Percentiles rank a stretch among this genome's conserved stretches.
phyloP scores from a whole-genome alignment of 2,329 filamentous ascomycete genomes.

The Colletotrichum cuscutae region DNA sequence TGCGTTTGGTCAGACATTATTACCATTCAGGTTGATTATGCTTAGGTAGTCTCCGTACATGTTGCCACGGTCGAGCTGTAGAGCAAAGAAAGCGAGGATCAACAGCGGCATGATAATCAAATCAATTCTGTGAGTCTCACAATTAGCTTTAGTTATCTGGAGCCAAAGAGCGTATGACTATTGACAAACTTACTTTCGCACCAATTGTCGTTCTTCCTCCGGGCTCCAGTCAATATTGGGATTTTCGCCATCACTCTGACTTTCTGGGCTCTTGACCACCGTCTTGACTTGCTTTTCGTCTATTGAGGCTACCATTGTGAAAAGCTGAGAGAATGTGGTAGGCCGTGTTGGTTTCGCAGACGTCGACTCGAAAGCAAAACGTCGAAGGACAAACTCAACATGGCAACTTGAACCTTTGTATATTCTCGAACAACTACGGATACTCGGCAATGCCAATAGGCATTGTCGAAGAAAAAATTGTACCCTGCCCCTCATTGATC shows the following conservation, averaged over 20 bases:
- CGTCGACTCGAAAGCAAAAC: neutral
- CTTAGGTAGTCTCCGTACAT: constrained; percentile 41
- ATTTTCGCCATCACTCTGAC: constrained; percentile 14
- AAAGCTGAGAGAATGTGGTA: neutral
- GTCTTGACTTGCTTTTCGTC: constrained; percentile 19
- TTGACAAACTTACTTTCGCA: constrained; percentile 40
- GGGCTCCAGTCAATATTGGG: constrained; percentile 38
- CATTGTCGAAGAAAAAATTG: neutral
- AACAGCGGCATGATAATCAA: constrained; percentile 56
- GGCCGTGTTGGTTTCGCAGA: neutral
- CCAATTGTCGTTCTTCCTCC: constrained; percentile 42
- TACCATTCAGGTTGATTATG: too few relatives aligned
- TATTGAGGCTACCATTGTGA: neutral
- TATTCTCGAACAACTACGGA: neutral
- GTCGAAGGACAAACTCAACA: neutral
- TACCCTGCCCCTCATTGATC: neutral
- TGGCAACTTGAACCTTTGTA: neutral
- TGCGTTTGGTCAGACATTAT: neutral
- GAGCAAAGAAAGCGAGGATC: constrained; percentile 56
- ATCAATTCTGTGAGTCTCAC: constrained; percentile 50
- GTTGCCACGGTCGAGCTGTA: constrained; percentile 49
- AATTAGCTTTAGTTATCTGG: neutral
- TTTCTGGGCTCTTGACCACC: constrained; percentile 8
- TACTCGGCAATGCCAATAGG: neutral
- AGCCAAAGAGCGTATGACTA: too few relatives aligned